Percentiles rank a stretch among this genome's conserved stretches.
phyloP scores from a whole-genome alignment of 2,329 filamentous ascomycete genomes.

The Ascochyta pisi region DNA sequence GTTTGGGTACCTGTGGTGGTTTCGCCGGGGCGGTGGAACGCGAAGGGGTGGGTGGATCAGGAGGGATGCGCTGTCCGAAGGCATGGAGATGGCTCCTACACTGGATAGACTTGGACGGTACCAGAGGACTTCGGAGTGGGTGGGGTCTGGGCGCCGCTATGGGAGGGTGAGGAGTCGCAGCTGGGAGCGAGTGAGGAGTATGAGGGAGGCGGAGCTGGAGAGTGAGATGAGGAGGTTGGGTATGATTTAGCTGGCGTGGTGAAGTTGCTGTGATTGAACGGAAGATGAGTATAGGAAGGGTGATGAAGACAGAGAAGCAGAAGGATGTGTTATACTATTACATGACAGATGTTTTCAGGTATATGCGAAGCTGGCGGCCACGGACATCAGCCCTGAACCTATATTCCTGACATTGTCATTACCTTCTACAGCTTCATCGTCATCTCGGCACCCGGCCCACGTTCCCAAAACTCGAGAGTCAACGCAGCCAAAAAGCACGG shows the following conservation, averaged over 20 bases:
- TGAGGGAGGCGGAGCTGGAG: conserved; percentile 20
- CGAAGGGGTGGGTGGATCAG: background rate
- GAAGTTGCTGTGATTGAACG: no score
- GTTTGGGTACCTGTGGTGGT: conserved; percentile 17
- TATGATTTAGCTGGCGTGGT: conserved; percentile 13
- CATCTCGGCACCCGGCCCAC: conserved; percentile 47
- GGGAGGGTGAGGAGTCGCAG: conserved; percentile 1
- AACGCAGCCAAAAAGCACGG: conserved; percentile 90
- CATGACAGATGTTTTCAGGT: background rate
- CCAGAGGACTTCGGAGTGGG: conserved; percentile 2
- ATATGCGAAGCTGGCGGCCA: background rate
- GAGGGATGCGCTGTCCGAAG: background rate
- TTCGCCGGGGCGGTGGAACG: background rate
- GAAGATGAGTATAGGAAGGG: background rate
- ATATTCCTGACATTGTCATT: background rate
- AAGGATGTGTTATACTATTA: background rate
- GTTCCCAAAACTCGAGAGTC: conserved; percentile 92
- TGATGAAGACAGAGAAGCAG: background rate
- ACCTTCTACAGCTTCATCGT: conserved; percentile 28
- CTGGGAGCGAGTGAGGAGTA: background rate
- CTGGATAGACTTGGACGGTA: background rate
- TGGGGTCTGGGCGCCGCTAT: background rate
- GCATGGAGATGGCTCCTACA: background rate
- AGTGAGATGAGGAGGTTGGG: conserved; percentile 37
- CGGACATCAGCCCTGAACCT: no score